Conservation (phyloP, 2,329 filamentous ascomycete species). For the Parafenestella ontariensis region DNA sequence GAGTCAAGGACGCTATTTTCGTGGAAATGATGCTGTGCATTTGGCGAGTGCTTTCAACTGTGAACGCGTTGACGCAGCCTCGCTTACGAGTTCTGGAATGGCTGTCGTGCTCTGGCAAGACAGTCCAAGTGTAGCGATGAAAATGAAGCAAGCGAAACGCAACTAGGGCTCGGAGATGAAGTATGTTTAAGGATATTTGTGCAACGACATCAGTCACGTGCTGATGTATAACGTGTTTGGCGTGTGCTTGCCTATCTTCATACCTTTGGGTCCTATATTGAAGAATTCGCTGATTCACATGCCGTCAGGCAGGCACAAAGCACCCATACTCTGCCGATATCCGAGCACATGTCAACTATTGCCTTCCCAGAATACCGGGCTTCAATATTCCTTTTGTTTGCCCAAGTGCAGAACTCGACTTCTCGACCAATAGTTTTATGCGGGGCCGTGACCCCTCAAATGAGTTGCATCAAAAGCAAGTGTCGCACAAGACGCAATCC, state of each 20-base stretch:
- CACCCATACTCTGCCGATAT: too few relatives aligned
- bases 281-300: too few relatives aligned
- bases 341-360: too few relatives aligned
- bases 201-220: too few relatives aligned
- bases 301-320: too few relatives aligned
- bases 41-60: neutral
- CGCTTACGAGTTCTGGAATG: neutral
- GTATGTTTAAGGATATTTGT: too few relatives aligned
- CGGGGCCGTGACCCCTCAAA: neutral
- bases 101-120: neutral
- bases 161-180: neutral
- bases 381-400: too few relatives aligned
- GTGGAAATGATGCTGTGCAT: neutral
- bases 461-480: neutral
- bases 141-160: neutral
- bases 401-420: neutral
- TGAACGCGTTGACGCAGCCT: neutral
- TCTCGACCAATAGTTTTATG: neutral
- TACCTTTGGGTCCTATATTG: too few relatives aligned
- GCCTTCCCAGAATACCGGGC: too few relatives aligned
- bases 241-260: too few relatives aligned
- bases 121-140: neutral
- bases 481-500: neutral
- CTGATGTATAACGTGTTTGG: too few relatives aligned
- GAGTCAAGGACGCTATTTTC: neutral